These are phyloP conservation scores for Colletotrichum viniferum DNA, from an alignment of 2,329 filamentous ascomycete species.

Conservation along the genomic window DNA sequence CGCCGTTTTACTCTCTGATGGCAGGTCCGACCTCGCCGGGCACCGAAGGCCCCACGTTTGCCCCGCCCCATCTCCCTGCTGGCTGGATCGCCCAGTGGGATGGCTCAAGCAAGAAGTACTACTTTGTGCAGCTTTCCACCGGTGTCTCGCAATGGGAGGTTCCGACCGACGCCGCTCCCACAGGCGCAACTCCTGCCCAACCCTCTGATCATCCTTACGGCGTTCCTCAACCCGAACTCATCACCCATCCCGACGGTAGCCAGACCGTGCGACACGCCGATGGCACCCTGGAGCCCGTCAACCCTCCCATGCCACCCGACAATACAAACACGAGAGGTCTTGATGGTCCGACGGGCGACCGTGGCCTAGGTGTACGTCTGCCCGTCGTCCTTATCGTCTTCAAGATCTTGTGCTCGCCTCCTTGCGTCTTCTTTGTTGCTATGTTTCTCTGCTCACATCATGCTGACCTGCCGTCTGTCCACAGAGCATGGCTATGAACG, in stretches of 20 bases:
- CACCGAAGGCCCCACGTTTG: conserved; percentile 63
- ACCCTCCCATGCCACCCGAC: conserved; percentile 52
- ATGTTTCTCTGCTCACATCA: not conserved
- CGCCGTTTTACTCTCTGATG: conserved; percentile 39
- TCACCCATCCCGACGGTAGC: conserved; percentile 66
- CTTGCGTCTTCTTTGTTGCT: not conserved
- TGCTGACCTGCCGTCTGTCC: conserved; percentile 11
- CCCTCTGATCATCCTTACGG: conserved; percentile 68
- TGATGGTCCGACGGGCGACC: conserved; percentile 60
- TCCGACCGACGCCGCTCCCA: conserved; percentile 67
- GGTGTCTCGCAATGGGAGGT: conserved; percentile 77
- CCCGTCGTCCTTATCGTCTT: conserved; percentile 9
- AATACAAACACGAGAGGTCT: conserved; percentile 52
- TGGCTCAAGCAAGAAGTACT: conserved; percentile 67
- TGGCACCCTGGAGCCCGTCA: conserved; percentile 63
- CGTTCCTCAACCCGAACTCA: conserved; percentile 58
- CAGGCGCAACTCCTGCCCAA: conserved; percentile 60
- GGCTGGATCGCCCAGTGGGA: conserved; percentile 77
- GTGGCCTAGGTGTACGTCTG: conserved; percentile 67
- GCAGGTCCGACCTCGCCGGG: conserved; percentile 62
- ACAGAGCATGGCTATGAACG: conserved; percentile 66
- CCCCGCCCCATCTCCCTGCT: conserved; percentile 64
- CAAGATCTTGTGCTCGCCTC: not conserved
- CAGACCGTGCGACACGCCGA: conserved; percentile 66
- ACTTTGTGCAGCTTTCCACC: conserved; percentile 75